Percentiles rank a stretch among this genome's conserved stretches.
These are phyloP conservation scores for Sarocladium oryzae DNA, from an alignment of 2,329 filamentous ascomycete species.

Conservation along the genomic window DNA sequence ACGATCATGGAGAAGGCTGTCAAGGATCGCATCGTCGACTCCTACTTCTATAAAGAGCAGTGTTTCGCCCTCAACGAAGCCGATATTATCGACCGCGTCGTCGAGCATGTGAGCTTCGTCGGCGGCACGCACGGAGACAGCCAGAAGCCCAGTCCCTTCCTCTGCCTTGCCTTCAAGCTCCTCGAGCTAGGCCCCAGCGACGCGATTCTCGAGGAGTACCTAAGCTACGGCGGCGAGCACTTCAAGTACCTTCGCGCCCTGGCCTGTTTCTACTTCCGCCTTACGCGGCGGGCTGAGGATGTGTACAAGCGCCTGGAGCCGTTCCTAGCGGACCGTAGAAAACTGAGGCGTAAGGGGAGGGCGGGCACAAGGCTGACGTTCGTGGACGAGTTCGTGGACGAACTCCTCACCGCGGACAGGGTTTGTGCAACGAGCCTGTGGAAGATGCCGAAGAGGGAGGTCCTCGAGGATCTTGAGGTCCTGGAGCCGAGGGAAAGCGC, in stretches of 20 bases:
- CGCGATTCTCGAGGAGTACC: slow-evolving; percentile 72
- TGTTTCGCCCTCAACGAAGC: slow-evolving; percentile 90
- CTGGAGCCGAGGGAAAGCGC: slow-evolving; percentile 81
- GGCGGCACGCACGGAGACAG: slow-evolving; percentile 80
- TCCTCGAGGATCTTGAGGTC: slow-evolving; percentile 82
- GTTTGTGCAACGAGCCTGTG: slow-evolving; percentile 88
- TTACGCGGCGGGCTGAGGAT: slow-evolving; percentile 76
- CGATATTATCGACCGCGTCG: slow-evolving; percentile 80
- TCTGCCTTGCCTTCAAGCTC: slow-evolving; percentile 92
- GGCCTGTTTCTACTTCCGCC: slow-evolving; percentile 85
- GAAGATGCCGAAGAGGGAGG: slow-evolving; percentile 78
- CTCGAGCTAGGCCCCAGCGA: slow-evolving; percentile 79
- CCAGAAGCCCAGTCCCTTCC: slow-evolving; percentile 85
- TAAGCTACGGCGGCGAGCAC: slow-evolving; percentile 65
- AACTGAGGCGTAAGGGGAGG: slow-evolving; percentile 70
- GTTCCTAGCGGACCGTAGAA: slow-evolving; percentile 73
- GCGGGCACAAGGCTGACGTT: slow-evolving; percentile 70
- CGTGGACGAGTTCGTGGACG: slow-evolving; percentile 91
- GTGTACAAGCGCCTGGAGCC: slow-evolving; percentile 79
- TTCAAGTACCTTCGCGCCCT: slow-evolving; percentile 87
- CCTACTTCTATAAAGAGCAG: slow-evolving; percentile 98
- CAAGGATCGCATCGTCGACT: slow-evolving; percentile 89
- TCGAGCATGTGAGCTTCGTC: slow-evolving; percentile 72
- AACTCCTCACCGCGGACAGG: slow-evolving; percentile 79
- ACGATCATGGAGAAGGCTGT: slow-evolving; percentile 94